phyloP scores from a whole-genome alignment of 228 moss, liverwort and hornwort genomes.

The Sphagnum magellanicum region DNA sequence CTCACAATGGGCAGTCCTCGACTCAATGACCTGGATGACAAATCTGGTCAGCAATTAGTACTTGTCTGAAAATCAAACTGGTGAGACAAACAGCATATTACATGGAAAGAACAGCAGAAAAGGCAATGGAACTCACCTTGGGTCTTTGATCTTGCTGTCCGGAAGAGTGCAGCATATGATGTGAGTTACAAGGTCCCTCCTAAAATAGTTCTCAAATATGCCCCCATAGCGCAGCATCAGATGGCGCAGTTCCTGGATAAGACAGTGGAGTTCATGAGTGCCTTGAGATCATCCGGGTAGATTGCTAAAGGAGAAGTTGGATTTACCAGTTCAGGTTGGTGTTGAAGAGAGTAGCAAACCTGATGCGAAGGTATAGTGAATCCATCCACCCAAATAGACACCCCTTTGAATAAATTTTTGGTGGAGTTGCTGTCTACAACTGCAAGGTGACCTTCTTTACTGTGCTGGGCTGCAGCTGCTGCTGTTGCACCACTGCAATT shows the following conservation, averaged over 20 bases:
- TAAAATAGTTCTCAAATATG: slow-evolving; percentile 91
- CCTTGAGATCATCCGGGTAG: background rate
- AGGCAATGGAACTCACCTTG: slow-evolving; percentile 37
- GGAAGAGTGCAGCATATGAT: slow-evolving; percentile 95
- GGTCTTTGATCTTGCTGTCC: slow-evolving; percentile 95
- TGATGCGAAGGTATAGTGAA: slow-evolving; percentile 95
- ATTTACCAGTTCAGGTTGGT: background rate
- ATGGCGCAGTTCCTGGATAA: slow-evolving; percentile 78
- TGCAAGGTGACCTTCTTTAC: slow-evolving; percentile 31
- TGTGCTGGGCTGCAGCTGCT: slow-evolving; percentile 55
- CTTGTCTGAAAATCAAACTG: background rate
- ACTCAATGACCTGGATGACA: slow-evolving; percentile 75
- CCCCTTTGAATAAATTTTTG: slow-evolving; percentile 65
- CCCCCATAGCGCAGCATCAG: slow-evolving; percentile 93
- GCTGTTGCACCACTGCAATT: slow-evolving; percentile 55
- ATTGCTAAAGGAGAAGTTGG: background rate
- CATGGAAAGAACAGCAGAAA: too few relatives aligned
- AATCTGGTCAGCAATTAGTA: background rate
- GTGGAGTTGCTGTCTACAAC: slow-evolving; percentile 27
- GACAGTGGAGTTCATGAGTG: background rate
- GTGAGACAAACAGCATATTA: background rate
- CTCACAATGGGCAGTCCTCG: slow-evolving; percentile 92
- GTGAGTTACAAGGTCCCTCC: slow-evolving; percentile 82
- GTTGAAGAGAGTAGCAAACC: slow-evolving; percentile 20
- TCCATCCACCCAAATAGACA: slow-evolving; percentile 95